phyloP scores from a whole-genome alignment of 495 filamentous ascomycete species.

The Penicillium roqueforti region DNA sequence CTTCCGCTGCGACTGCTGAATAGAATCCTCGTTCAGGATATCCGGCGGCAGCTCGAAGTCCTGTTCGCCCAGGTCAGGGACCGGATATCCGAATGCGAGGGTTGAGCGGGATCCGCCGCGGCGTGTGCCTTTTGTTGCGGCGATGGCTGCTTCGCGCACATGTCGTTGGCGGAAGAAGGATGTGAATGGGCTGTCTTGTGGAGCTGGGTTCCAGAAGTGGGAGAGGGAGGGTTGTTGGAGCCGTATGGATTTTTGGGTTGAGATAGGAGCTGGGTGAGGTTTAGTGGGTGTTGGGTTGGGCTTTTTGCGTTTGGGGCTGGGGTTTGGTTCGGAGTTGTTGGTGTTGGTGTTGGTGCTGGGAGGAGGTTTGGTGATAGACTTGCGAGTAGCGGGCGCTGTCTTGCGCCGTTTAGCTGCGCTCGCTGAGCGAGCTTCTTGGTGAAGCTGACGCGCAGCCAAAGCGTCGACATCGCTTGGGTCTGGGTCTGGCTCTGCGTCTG shows the following conservation, averaged over 20 bases:
- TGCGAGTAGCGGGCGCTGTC: slow-evolving; percentile 12
- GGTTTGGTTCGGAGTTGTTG: slow-evolving; percentile 7
- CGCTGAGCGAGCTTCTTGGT: slow-evolving; percentile 59
- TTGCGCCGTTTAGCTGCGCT: slow-evolving; percentile 32
- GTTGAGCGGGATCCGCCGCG: slow-evolving; percentile 40
- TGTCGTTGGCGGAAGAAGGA: slow-evolving; percentile 80
- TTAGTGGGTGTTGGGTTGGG: background rate
- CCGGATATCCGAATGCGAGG: slow-evolving; percentile 72
- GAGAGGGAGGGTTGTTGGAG: slow-evolving; percentile 6
- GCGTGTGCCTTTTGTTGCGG: slow-evolving; percentile 43
- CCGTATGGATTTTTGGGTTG: background rate
- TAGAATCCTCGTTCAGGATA: slow-evolving; percentile 61
- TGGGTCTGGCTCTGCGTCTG: slow-evolving; percentile 45
- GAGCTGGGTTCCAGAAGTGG: slow-evolving; percentile 8
- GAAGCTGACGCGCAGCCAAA: slow-evolving; percentile 66
- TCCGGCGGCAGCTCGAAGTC: slow-evolving; percentile 75
- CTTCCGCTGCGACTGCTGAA: slow-evolving; percentile 61
- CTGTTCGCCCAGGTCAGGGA: slow-evolving; percentile 64
- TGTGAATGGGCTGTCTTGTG: slow-evolving; percentile 64
- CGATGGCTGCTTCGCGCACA: slow-evolving; percentile 66
- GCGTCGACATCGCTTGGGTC: slow-evolving; percentile 71
- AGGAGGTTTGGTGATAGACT: slow-evolving; percentile 9
- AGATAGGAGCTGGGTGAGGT: background rate
- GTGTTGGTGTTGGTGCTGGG: slow-evolving; percentile 11
- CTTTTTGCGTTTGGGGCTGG: slow-evolving; percentile 6